Evolutionary conservation across 306 rosid genomes (phyloP).

Genomic region (Rosa chinensis): DNA sequence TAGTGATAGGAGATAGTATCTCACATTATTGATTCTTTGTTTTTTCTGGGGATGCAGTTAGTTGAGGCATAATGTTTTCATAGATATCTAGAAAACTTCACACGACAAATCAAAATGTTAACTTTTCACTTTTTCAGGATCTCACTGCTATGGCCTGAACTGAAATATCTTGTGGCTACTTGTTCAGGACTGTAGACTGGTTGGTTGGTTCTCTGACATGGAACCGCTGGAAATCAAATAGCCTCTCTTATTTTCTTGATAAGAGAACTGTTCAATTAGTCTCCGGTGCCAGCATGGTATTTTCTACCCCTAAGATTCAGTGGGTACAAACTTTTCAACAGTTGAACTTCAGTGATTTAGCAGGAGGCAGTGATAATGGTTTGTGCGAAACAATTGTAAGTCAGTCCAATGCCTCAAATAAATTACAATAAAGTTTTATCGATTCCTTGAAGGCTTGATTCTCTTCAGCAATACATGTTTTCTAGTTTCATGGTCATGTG

Average conservation of each 20-base stretch:
- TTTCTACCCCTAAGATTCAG: slow-evolving; percentile 39
- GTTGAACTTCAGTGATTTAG: slow-evolving; percentile 24
- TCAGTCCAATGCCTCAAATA: not conserved
- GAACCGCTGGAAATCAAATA: slow-evolving; percentile 36
- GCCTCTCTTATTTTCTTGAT: slow-evolving; percentile 36
- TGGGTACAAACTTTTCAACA: slow-evolving; percentile 32
- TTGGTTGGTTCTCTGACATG: slow-evolving; percentile 33
- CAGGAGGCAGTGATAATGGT: slow-evolving; percentile 15
- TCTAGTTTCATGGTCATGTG: not conserved
- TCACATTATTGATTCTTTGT: not conserved
- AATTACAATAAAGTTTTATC: not conserved
- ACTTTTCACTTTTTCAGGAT: slow-evolving; percentile 11
- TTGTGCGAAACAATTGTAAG: slow-evolving; percentile 35
- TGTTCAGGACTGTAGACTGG: slow-evolving; percentile 34
- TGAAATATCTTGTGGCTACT: slow-evolving; percentile 17
- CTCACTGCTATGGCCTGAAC: not conserved
- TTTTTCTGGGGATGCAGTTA: not conserved
- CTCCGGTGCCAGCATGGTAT: slow-evolving; percentile 48
- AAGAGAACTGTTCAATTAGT: slow-evolving; percentile 37
- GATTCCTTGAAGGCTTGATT: not conserved
- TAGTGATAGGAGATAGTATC: not conserved
- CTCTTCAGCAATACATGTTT: not conserved
- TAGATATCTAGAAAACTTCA: not conserved
- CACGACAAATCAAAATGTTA: not conserved
- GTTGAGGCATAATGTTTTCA: not conserved